Percentiles rank a stretch among this genome's conserved stretches.
Evolutionary conservation across 768 basidiomycete genomes (phyloP).

Genomic region (Tulasnella sp.): DNA sequence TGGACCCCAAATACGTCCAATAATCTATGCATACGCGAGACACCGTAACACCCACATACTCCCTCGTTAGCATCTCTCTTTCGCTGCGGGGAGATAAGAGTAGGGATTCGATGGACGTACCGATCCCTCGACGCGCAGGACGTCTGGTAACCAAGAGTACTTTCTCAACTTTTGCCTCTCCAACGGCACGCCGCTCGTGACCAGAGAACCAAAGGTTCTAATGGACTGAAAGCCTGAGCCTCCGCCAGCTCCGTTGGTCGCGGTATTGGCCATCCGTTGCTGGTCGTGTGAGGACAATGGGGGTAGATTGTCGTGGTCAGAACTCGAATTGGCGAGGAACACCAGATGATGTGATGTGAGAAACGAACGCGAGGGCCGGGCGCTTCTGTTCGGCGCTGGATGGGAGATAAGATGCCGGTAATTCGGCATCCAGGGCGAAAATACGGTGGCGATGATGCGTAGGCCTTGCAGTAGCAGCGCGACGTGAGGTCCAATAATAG

Average conservation of each 20-base stretch:
- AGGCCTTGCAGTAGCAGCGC: neutral
- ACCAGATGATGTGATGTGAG: neutral
- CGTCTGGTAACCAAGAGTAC: slow-evolving; percentile 90
- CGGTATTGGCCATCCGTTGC: neutral
- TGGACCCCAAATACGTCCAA: slow-evolving; percentile 69
- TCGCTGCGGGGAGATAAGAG: neutral
- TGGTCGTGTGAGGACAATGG: neutral
- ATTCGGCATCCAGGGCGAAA: neutral
- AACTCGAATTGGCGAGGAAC: neutral
- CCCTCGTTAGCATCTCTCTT: too few species aligned
- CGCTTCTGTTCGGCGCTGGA: neutral
- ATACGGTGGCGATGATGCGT: neutral
- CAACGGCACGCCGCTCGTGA: slow-evolving; percentile 6
- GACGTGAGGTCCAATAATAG: neutral
- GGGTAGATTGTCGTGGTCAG: neutral
- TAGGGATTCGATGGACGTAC: slow-evolving; percentile 45
- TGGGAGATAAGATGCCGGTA: neutral
- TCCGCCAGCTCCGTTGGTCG: neutral
- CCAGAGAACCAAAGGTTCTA: slow-evolving; percentile 8
- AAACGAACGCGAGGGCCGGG: neutral
- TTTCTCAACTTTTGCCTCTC: slow-evolving; percentile 35
- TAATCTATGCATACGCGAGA: slow-evolving; percentile 48
- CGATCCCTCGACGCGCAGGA: slow-evolving; percentile 76
- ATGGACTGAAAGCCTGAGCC: slow-evolving; percentile 28
- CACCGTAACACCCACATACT: neutral